Percentiles rank a stretch among this genome's conserved stretches.
phyloP scores from a whole-genome alignment of 2,329 filamentous ascomycete species.

The Ascochyta rabiei region DNA sequence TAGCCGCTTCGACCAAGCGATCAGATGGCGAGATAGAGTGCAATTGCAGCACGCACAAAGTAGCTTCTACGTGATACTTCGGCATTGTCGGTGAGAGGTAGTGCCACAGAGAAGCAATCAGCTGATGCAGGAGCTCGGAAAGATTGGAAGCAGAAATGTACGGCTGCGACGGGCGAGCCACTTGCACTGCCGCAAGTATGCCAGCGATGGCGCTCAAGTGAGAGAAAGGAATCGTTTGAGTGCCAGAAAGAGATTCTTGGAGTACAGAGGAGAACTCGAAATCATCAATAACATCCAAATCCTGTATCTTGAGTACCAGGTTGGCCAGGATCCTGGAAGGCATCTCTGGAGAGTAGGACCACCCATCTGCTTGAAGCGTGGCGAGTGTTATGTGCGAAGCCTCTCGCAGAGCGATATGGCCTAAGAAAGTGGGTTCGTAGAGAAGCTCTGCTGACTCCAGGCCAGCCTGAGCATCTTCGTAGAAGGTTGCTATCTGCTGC shows the following conservation, averaged over 20 bases:
- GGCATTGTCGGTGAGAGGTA: slow-evolving; percentile 82
- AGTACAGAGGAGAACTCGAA: slow-evolving; percentile 33
- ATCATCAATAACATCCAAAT: slow-evolving; percentile 33
- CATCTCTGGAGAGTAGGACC: slow-evolving; percentile 31
- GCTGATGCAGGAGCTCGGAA: slow-evolving; percentile 67
- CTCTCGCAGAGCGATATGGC: slow-evolving; percentile 40
- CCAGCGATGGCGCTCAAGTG: slow-evolving; percentile 41
- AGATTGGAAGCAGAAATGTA: slow-evolving; percentile 53
- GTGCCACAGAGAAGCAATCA: slow-evolving; percentile 77
- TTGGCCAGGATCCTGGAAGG: slow-evolving; percentile 43
- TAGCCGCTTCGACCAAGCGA: slow-evolving; percentile 79
- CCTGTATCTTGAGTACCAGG: slow-evolving; percentile 40
- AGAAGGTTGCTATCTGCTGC: slow-evolving; percentile 39
- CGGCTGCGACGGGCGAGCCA: slow-evolving; percentile 27
- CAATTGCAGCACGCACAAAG: slow-evolving; percentile 83
- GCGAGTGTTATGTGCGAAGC: slow-evolving; percentile 33
- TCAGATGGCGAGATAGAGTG: slow-evolving; percentile 73
- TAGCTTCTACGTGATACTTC: slow-evolving; percentile 93
- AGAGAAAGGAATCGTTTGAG: slow-evolving; percentile 28
- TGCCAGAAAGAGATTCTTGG: slow-evolving; percentile 26
- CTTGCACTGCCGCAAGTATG: slow-evolving; percentile 43
- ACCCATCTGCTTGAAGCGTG: slow-evolving; percentile 24
- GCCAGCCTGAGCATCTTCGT: slow-evolving; percentile 45
- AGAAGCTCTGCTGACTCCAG: slow-evolving; percentile 40
- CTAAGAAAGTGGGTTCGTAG: slow-evolving; percentile 32